Conservation (phyloP, 805 yeast genomes). For the Torulaspora delbrueckii region DNA sequence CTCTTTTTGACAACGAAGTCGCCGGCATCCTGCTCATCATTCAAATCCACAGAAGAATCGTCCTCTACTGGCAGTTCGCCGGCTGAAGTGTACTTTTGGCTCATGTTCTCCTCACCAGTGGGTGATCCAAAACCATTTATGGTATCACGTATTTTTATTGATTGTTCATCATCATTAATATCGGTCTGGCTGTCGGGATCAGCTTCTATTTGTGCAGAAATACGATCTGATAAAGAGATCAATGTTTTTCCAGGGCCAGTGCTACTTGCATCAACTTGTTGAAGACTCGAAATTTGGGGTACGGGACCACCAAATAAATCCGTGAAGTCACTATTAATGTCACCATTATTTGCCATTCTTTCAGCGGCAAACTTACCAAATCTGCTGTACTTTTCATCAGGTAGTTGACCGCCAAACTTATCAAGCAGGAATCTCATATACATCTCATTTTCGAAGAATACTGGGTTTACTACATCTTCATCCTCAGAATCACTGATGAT, state of each 20-base stretch:
- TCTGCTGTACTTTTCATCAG: conserved; percentile 19
- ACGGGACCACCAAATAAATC: conserved; percentile 30
- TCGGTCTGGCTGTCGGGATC: neutral
- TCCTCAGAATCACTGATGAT: conserved; percentile 34
- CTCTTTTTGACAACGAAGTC: conserved; percentile 18
- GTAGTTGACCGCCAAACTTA: conserved; percentile 25
- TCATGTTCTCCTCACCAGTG: too few species aligned
- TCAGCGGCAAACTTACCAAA: conserved; percentile 30
- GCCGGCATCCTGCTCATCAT: conserved; percentile 5
- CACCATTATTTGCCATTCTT: conserved; percentile 27
- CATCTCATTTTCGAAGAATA: conserved; percentile 36
- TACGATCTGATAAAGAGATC: conserved; percentile 12
- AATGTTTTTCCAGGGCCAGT: conserved; percentile 21
- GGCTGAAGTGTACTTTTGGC: neutral
- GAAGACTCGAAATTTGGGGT: conserved; percentile 13
- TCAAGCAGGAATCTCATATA: conserved; percentile 33
- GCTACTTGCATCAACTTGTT: neutral
- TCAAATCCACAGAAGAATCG: neutral
- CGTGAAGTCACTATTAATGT: conserved; percentile 18
- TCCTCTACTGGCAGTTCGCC: neutral
- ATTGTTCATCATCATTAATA: neutral
- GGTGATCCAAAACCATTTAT: neutral
- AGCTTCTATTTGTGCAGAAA: conserved; percentile 13
- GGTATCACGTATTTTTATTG: neutral
- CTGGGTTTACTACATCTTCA: conserved; percentile 21